phyloP scores from a whole-genome alignment of 495 filamentous ascomycete species.

The Penicillium atrosanguineum region DNA sequence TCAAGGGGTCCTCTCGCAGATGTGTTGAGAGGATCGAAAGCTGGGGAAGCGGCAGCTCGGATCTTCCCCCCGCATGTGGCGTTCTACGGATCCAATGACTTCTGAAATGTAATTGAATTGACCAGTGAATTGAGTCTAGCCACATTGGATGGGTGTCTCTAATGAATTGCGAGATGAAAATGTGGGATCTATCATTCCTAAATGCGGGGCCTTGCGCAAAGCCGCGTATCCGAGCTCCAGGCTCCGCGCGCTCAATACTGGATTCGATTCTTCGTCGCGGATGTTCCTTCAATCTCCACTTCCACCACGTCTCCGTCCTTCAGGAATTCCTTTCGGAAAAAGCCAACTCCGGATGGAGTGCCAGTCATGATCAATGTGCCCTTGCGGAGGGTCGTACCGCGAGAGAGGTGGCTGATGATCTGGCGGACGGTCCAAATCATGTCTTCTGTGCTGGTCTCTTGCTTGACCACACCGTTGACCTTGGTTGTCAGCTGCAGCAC shows the following conservation, averaged over 20 bases:
- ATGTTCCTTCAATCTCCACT: slow-evolving; percentile 41
- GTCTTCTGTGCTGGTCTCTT: slow-evolving; percentile 62
- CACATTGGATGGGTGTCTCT: too few species aligned
- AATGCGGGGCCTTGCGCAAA: background rate
- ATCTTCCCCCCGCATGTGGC: too few species aligned
- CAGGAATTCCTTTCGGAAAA: slow-evolving; percentile 32
- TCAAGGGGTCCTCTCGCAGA: too few species aligned
- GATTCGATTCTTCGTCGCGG: slow-evolving; percentile 34
- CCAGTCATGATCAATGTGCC: slow-evolving; percentile 78
- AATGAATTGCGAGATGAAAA: background rate
- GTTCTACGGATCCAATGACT: too few species aligned
- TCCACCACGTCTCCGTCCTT: slow-evolving; percentile 49
- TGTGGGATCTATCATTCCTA: slow-evolving; percentile 1
- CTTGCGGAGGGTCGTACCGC: slow-evolving; percentile 63
- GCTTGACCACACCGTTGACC: slow-evolving; percentile 62
- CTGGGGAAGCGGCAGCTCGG: too few species aligned
- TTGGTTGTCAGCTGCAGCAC: slow-evolving; percentile 55
- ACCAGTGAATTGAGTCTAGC: background rate
- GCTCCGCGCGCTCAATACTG: background rate
- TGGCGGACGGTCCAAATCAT: slow-evolving; percentile 68
- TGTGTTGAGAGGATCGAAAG: too few species aligned
- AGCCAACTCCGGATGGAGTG: slow-evolving; percentile 57
- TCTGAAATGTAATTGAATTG: background rate
- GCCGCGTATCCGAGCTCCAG: background rate
- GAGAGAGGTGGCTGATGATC: slow-evolving; percentile 63